Evolutionary conservation across 352 stramenopile species (phyloP).

Genomic region (Peronospora belbahrii): DNA sequence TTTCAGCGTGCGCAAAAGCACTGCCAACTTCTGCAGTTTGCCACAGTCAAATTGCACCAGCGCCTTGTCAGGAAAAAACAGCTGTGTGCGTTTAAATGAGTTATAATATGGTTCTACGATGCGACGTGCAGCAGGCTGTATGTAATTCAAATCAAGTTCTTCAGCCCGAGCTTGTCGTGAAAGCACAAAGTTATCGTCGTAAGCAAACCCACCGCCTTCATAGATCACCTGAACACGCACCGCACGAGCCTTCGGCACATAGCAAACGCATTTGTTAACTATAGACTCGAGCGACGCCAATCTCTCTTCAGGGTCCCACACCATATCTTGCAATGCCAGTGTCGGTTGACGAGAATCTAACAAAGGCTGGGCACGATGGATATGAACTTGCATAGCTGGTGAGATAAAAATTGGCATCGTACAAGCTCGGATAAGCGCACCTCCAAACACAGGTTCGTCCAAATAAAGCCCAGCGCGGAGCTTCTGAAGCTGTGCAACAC

Average conservation of each 20-base stretch:
- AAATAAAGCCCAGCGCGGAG: constrained; percentile 24
- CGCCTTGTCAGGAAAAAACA: constrained; percentile 97
- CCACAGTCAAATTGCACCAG: constrained; percentile 97
- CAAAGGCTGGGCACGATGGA: constrained; percentile 23
- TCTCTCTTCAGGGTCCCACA: constrained; percentile 37
- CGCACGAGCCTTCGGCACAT: constrained; percentile 61
- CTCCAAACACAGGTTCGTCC: constrained; percentile 45
- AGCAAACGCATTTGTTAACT: constrained; percentile 63
- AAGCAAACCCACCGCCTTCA: constrained; percentile 32
- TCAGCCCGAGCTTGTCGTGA: constrained; percentile 28
- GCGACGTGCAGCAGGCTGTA: constrained; percentile 27
- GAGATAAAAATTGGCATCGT: constrained; percentile 69
- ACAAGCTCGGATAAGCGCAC: constrained; percentile 33
- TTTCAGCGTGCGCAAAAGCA: constrained; percentile 94
- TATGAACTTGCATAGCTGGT: constrained; percentile 61
- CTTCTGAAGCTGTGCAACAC: constrained; percentile 19
- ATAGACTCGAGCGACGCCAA: constrained; percentile 34
- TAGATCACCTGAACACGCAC: constrained; percentile 31
- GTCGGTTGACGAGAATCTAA: constrained; percentile 23
- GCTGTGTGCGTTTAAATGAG: constrained; percentile 67
- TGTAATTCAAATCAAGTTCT: constrained; percentile 10
- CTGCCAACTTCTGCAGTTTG: constrained; percentile 83
- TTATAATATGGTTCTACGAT: constrained; percentile 47
- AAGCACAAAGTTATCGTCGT: constrained; percentile 31
- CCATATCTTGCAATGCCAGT: constrained; percentile 39